Conservation (phyloP, 164 flowering plant genomes). For the Akebia trifoliata region DNA sequence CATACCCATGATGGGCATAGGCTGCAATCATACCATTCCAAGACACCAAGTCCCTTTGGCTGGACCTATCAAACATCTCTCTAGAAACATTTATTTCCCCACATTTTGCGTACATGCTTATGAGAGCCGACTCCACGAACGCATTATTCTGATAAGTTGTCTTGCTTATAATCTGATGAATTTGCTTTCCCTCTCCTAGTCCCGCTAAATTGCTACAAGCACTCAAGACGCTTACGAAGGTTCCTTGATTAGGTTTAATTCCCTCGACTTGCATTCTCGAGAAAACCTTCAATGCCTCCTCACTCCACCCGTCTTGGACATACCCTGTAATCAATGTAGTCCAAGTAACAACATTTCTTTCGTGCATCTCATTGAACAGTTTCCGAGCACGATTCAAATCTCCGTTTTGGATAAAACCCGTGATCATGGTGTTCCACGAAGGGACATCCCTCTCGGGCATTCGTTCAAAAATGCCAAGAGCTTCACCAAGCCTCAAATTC, state of each 20-base stretch:
- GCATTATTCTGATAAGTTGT: not conserved
- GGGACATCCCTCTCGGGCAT: slow-evolving; percentile 7
- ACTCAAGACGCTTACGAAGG: slow-evolving; percentile 9
- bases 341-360: slow-evolving; percentile 10
- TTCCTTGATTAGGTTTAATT: slow-evolving; percentile 7
- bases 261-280: not conserved
- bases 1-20: slow-evolving; percentile 9
- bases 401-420: slow-evolving; percentile 4
- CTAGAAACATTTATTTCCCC: slow-evolving; percentile 5
- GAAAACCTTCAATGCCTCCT: slow-evolving; percentile 6
- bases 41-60: slow-evolving; percentile 8
- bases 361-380: slow-evolving; percentile 5
- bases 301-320: slow-evolving; percentile 8
- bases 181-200: slow-evolving; percentile 6
- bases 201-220: slow-evolving; percentile 11
- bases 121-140: slow-evolving; percentile 2
- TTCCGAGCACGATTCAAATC: not conserved
- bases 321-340: slow-evolving; percentile 9
- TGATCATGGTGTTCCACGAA: slow-evolving; percentile 8
- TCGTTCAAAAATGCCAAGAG: not conserved
- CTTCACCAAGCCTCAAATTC: not conserved
- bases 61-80: slow-evolving; percentile 8
- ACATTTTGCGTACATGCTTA: slow-evolving; percentile 10
- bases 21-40: slow-evolving; percentile 8
- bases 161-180: slow-evolving; percentile 7